Base-by-base conservation (phyloP, 2,329 filamentous ascomycete species). In the Talaromyces sp. region DNA sequence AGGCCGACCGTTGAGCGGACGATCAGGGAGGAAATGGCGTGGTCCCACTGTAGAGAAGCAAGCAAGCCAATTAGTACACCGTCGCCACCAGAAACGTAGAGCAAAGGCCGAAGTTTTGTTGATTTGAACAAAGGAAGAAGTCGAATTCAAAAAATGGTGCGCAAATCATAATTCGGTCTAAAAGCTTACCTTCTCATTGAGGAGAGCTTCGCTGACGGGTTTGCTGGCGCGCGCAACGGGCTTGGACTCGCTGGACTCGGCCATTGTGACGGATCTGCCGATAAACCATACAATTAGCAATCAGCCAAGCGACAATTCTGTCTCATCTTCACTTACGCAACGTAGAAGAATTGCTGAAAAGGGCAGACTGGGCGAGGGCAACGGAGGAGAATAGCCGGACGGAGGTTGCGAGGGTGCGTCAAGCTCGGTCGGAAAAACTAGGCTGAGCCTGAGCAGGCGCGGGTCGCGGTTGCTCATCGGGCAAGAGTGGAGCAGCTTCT, bases 1-100 rank as follows among this genome's bases (percentile, higher is more conserved):
- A 97, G 89, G 72, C 94, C 94, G 77, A 99, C 89, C 60, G 90
- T 88, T 66, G 93, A 97, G 79, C 95, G 92, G 83, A 99, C 95
- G 75, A 99, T 86, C 78, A 97, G 86, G 74, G 95, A 97, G 69
- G 94, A 97, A 69, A 99, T 88, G 80, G 94, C 97, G 81, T 90
- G 93, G 77, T 99, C 94, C 94, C 94, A 99, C 94, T 99, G 68
- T 66, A 56, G 64, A 64, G 59, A 60, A 51, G 61, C 50, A 41
- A 35, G 14, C 41, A 43, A 31, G 11, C 29, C 52, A 19, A 19
- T 43, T 35, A 21, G 35, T 24, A 8, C 12, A 9, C 11, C 24
- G 4, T 29, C 4, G 19, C 48, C 24, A n/a, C 14, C 27, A n/a
- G 3, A n/a, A 26, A 17, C 48, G 12, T 10, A 52, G 48, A 8